A percentile compares a stretch with the other conserved stretches of the same genome.
phyloP scores from a whole-genome alignment of 495 filamentous ascomycete species.

The Collariella sp. region DNA sequence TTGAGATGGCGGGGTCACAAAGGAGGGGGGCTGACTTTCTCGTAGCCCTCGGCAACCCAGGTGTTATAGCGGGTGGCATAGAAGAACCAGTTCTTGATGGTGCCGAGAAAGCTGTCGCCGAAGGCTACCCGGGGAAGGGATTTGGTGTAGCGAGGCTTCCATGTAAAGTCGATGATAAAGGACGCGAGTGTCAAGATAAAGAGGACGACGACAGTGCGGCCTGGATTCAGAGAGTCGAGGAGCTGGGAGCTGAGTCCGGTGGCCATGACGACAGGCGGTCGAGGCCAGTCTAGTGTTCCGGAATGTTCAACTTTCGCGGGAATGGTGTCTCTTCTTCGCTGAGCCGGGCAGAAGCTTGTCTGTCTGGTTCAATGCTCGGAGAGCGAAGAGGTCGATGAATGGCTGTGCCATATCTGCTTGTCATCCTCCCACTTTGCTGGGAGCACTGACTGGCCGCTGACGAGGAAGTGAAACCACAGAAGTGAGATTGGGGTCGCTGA shows the following conservation, averaged over 20 bases:
- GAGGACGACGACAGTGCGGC: conserved; percentile 11
- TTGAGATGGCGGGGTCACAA: background rate
- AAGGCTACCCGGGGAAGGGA: conserved; percentile 28
- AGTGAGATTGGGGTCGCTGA: background rate
- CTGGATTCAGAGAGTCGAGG: conserved; percentile 25
- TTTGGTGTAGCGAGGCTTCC: conserved; percentile 25
- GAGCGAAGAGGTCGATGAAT: background rate
- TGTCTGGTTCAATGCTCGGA: background rate
- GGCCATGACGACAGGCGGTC: conserved; percentile 8
- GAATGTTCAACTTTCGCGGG: background rate
- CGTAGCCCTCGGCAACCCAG: conserved; percentile 30
- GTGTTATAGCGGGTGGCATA: conserved; percentile 22
- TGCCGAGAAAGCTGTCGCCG: conserved; percentile 20
- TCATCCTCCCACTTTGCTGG: background rate
- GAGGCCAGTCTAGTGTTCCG: no score
- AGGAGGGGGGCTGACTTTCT: conserved; percentile 17
- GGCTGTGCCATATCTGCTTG: background rate
- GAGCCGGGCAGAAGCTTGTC: background rate
- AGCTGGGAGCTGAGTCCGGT: conserved; percentile 18
- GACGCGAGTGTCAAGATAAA: conserved; percentile 23
- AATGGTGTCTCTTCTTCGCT: no score
- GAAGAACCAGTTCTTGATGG: conserved; percentile 25
- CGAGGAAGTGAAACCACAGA: background rate
- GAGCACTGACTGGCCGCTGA: background rate
- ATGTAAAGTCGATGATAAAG: conserved; percentile 28